Evolutionary conservation across 345 rosid genomes (phyloP).

Genomic region (Linum lewisii): DNA sequence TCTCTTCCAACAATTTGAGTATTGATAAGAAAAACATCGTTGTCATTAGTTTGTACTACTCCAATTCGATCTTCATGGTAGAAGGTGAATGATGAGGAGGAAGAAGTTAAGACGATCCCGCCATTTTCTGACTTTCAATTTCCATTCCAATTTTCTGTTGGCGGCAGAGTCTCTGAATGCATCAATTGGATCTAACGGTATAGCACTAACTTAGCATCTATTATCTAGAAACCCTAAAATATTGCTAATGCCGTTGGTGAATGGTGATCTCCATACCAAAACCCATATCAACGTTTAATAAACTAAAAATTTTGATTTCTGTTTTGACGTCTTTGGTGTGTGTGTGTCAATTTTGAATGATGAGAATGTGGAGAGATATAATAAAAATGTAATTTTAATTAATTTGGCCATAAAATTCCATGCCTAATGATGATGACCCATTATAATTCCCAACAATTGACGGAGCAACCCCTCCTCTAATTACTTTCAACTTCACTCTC

Average conservation of each 20-base stretch:
- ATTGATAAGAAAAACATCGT: too few relatives aligned
- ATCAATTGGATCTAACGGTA: too few relatives aligned
- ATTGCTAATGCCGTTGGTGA: too few relatives aligned
- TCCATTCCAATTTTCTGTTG: not conserved
- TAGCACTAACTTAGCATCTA: too few relatives aligned
- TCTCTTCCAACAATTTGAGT: too few relatives aligned
- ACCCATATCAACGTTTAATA: too few relatives aligned
- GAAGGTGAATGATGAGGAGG: not conserved
- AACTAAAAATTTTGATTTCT: constrained; percentile 16
- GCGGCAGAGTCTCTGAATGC: too few relatives aligned
- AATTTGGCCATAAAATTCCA: not conserved
- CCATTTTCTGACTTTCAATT: not conserved
- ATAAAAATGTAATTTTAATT: too few relatives aligned
- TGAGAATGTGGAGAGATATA: not conserved
- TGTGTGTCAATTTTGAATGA: constrained; percentile 28
- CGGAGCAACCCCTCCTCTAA: constrained; percentile 46
- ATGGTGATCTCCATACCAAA: too few relatives aligned
- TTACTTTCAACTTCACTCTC: not conserved
- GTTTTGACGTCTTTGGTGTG: constrained; percentile 38
- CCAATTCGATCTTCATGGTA: too few relatives aligned
- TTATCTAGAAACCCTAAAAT: too few relatives aligned
- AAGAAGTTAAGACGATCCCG: not conserved
- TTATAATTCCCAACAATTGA: constrained; percentile 58
- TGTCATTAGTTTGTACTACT: too few relatives aligned
- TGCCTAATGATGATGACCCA: constrained; percentile 38